Base-by-base conservation (phyloP, 2,329 filamentous ascomycete genomes). In the Ophiostoma tasmaniense region DNA sequence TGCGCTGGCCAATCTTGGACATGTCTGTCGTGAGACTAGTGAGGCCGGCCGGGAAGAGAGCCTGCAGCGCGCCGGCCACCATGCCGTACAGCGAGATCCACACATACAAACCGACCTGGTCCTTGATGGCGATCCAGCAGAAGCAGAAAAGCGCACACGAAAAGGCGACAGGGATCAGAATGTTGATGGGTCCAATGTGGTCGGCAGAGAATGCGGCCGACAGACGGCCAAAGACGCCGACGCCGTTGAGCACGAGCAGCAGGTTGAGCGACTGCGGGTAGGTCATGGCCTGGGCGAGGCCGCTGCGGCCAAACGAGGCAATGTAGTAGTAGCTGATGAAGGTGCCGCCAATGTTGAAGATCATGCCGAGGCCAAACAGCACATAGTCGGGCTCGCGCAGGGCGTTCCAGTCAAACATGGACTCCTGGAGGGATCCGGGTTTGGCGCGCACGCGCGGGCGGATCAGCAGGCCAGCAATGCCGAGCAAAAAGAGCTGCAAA, bases 21-120 rank as follows among this genome's bases (percentile, higher is more conserved):
- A 85, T 69, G 73, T 87, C 82, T 0, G 79, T 79, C 0, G 82
- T 85, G 69, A 87, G 75, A 66, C 80, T 82, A 52, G 79, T 80
- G 35, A 85, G 69, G 0, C 81, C 81, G 0, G 81, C 82, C 0
- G 84, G 84, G 71, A 86, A 85, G 2, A 87, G 75, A 0, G 79
- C 79, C 73, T 86, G 83, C 7, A 86, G 80, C 0, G 79, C 81
- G 0, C 82, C 82, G 1, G 78, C 81, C 2, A 79, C 77, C 3
- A 87, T 74, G 1, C 85, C 85, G 72, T 85, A 87, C 59, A 84
- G 74, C 0, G 79, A 76, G 0, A 82, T 78, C 76, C 84, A 87
- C 1, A 75, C 78, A 73, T 84, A 85, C 30, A 86, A 75, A 1
- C 80, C 80, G 0, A 75, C 68, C 17, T 79, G 72, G 20, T 76